Evolutionary conservation across 2,329 filamentous ascomycete genomes (phyloP), one percentile per base, ranked within the genome.

Genomic region (Westerdykella ornata): DNA sequence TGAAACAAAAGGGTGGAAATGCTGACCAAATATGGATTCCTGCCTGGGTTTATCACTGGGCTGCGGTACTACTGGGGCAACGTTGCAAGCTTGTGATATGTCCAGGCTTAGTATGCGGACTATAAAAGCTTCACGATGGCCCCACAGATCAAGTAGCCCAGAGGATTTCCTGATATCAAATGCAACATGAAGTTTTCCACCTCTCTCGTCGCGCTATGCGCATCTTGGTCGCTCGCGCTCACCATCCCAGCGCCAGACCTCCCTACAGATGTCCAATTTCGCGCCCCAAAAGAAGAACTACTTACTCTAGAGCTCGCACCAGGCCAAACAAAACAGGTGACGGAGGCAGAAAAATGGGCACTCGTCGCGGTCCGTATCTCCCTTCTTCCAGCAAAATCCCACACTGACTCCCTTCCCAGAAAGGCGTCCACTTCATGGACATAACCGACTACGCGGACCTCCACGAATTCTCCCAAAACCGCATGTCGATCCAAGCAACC

Each of bases 341-440:
- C 85, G 0, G 88, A 96, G 57, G 85, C 94, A 16, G 81, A 94
- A 70, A 94, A 95, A 69, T 94, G 88, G 86, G 80, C 82, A 63
- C 71, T 95, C 51, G 81, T 83, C 60, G 74, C 86, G 53, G 87
- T 90, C 2, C 22, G 22, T 26, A 11, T 9, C 22, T 26, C 22
- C 22, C 22, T 7, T 26, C 4, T 8, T 3, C 7, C 3, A 26
- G 22, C 7, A 2, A 8, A 7, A 26, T 26, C 3, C 3, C 22
- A 9, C 22, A 7, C 28, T 29, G 14, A 38, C 20, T n/a, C n/a
- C 3, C 8, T 18, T 2, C n/a, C 5, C 26, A 56, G 53, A 28
- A 47, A 29, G 56, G 50, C 3, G 50, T 41, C 6, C 45, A 56
- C 28, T 54, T 59, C 49, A 51, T 57, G 38, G 54, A 59, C 38